These are phyloP conservation scores for Trypanosoma brucei DNA, from an alignment of 208 protist genomes.

Conservation along the genomic window DNA sequence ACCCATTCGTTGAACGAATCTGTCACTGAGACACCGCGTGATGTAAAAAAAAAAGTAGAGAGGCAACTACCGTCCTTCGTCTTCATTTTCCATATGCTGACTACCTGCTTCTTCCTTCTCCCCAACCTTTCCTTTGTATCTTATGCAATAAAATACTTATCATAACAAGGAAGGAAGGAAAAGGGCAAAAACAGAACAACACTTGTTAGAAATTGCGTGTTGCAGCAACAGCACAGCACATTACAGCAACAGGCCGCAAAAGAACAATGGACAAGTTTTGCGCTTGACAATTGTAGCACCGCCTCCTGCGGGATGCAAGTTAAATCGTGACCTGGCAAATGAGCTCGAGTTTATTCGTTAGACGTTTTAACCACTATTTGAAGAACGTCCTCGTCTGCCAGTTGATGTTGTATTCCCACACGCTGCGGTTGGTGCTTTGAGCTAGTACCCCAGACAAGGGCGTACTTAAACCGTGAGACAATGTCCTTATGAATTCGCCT, in stretches of 20 bases:
- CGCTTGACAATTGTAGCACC: no score
- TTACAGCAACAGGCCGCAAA: no score
- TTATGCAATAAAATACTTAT: background rate
- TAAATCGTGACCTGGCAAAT: background rate
- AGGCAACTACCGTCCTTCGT: constrained; percentile 20
- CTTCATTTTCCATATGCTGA: constrained; percentile 8
- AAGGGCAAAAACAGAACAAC: background rate
- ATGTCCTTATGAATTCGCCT: constrained; percentile 93
- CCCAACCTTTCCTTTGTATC: no score
- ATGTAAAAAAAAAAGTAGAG: constrained; percentile 41
- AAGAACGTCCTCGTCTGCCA: constrained; percentile 90
- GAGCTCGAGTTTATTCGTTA: constrained; percentile 54
- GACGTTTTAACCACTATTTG: constrained; percentile 90
- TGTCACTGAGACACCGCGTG: constrained; percentile 38
- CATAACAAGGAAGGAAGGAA: background rate
- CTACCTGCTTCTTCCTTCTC: background rate
- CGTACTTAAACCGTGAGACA: constrained; percentile 90
- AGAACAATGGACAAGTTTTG: no score
- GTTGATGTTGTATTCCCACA: constrained; percentile 88
- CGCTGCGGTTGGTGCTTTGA: constrained; percentile 95
- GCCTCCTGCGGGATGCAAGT: no score
- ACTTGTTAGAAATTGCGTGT: no score
- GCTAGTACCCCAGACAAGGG: constrained; percentile 93
- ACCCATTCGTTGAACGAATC: constrained; percentile 63
- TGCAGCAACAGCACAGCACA: no score